Evolutionary conservation across 768 basidiomycete genomes (phyloP), one percentile per base, ranked within the genome.

Genomic region (Imleria badia): DNA sequence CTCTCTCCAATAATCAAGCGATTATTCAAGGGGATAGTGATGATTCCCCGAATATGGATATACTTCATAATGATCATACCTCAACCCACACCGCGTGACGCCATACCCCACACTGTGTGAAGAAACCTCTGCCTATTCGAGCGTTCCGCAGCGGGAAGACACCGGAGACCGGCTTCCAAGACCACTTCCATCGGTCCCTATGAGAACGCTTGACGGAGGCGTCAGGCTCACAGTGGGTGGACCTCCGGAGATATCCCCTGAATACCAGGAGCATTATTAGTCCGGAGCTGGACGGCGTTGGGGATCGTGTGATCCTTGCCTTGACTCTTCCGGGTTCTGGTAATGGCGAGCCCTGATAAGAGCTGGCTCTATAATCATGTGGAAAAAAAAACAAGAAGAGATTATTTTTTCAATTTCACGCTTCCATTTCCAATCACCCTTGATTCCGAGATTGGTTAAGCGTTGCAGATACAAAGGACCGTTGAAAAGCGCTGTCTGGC

Each of bases 121-220:
- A 17, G 41, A n/a, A 29, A 9, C 23, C 14, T n/a, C 23, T 15
- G 19, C 9, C 19, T 15, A 26, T 36, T 8, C 17, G 23, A 34
- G 39, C 22, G 19, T 20, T 26, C 39, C 31, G 1, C 52, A 52
- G 14, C 38, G 15, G 26, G 51, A 33, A 12, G 6, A 3, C 11
- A 7, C 11, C 12, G 33, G 26, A 20, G 35, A 26, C 3, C 23
- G 31, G 14, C 14, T 30, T 22, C 47, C 20, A 17, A 31, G 14
- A 26, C 8, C 52, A 11, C 42, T 48, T 8, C 20, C 52, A 3
- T 36, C 30, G 12, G 12, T 22, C 17, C 55, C 49, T 15, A 30
- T 19, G 30, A 59, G 40, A 39, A 34, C 44, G 11, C n/a, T 23
- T 52, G 60, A 54, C 23, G 43, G 47, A 19, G 52, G 51, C 5